phyloP scores from a whole-genome alignment of 1,284 basidiomycete species.

The Coniferiporia sulphurascens region DNA sequence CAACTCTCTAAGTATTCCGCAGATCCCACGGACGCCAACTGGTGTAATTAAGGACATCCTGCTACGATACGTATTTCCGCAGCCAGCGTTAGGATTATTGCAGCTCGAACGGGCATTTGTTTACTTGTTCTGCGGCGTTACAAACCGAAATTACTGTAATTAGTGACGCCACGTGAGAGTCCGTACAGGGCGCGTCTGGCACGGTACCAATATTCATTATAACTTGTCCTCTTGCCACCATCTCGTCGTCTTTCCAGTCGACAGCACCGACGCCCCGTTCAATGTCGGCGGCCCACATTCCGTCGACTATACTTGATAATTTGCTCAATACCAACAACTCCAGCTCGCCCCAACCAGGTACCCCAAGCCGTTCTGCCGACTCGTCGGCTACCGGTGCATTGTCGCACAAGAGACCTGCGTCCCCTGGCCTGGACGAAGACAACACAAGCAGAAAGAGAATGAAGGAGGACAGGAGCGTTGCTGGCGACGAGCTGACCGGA shows the following conservation, averaged over 20 bases:
- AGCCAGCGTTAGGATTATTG: no score
- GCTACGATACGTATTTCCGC: no score
- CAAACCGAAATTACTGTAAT: no score
- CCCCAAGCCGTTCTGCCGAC: not conserved
- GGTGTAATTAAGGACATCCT: no score
- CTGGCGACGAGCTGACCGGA: constrained; percentile 15
- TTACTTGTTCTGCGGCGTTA: no score
- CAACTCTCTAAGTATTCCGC: no score
- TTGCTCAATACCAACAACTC: not conserved
- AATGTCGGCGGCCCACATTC: constrained; percentile 1
- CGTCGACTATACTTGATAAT: not conserved
- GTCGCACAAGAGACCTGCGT: constrained; percentile 13
- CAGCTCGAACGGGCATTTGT: no score
- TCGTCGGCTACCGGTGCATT: not conserved
- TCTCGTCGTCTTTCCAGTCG: not conserved
- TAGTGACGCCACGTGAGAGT: not conserved
- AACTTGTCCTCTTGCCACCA: constrained; percentile 9
- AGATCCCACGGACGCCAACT: no score
- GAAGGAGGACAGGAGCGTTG: constrained; percentile 41
- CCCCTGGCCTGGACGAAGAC: constrained; percentile 27
- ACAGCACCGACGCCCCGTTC: constrained; percentile 3
- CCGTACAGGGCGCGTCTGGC: not conserved
- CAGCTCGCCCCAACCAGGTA: not conserved
- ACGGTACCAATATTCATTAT: not conserved
- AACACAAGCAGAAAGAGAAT: constrained; percentile 53